phyloP scores from a whole-genome alignment of 805 yeast genomes.

The Candida maltosa region DNA sequence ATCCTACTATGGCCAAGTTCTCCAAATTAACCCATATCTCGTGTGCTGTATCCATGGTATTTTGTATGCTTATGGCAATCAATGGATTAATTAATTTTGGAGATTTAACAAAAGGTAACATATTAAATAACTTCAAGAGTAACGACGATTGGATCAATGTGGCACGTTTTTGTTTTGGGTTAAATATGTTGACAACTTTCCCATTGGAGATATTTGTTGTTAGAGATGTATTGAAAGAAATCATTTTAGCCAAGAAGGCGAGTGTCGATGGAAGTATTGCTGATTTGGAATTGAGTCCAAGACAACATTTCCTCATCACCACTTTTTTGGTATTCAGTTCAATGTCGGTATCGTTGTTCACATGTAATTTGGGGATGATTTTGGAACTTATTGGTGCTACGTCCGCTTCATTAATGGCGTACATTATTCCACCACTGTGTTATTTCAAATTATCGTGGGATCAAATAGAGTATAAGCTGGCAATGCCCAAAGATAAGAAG shows the following conservation, averaged over 20 bases:
- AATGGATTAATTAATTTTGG: constrained; percentile 77
- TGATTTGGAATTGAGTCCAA: constrained; percentile 39
- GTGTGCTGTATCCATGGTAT: constrained; percentile 75
- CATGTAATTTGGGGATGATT: constrained; percentile 87
- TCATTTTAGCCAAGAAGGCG: constrained; percentile 31
- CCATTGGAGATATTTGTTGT: constrained; percentile 91
- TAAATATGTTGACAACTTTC: constrained; percentile 88
- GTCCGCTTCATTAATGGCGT: constrained; percentile 89
- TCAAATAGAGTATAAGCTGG: constrained; percentile 29
- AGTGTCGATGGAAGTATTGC: constrained; percentile 25
- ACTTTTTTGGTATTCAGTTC: constrained; percentile 62
- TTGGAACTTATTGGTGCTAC: constrained; percentile 90
- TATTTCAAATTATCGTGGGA: constrained; percentile 60
- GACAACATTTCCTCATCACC: constrained; percentile 63
- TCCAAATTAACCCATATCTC: constrained; percentile 78
- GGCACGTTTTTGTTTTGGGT: constrained; percentile 87
- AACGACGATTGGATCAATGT: constrained; percentile 74
- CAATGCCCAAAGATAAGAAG: constrained; percentile 18
- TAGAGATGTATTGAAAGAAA: constrained; percentile 77
- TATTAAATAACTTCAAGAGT: constrained; percentile 80
- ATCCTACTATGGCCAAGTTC: constrained; percentile 74
- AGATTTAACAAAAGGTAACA: constrained; percentile 77
- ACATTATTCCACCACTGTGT: constrained; percentile 85
- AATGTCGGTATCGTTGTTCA: constrained; percentile 70
- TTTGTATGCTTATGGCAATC: constrained; percentile 74